phyloP scores from a whole-genome alignment of 2,329 filamentous ascomycete species.

The Emydomyces testavorans region DNA sequence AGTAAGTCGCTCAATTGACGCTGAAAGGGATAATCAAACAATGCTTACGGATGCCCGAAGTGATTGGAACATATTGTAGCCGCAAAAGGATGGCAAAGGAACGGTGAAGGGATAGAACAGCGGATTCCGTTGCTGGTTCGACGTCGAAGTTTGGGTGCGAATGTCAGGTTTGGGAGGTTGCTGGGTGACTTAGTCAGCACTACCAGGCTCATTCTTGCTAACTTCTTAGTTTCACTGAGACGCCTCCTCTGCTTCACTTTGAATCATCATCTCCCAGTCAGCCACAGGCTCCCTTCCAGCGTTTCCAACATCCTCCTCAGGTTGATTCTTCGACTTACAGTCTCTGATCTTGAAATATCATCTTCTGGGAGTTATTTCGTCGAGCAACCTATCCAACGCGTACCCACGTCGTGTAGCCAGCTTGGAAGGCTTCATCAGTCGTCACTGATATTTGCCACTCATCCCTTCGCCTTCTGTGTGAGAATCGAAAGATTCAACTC shows the following conservation, averaged over 20 bases:
- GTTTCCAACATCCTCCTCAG: conserved; percentile 2
- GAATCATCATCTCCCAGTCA: background rate
- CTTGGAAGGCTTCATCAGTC: background rate
- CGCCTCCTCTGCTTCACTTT: background rate
- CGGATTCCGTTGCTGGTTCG: conserved; percentile 6
- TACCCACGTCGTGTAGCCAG: background rate
- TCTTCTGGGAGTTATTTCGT: background rate
- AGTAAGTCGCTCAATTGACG: conserved; percentile 18
- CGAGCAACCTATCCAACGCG: background rate
- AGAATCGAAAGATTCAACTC: background rate
- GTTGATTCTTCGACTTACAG: background rate
- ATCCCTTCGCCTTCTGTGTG: no score
- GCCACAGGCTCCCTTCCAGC: conserved; percentile 10
- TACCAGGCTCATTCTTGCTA: no score
- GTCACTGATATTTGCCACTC: conserved; percentile 8
- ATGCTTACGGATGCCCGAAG: conserved; percentile 16
- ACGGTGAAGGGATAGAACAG: conserved; percentile 7
- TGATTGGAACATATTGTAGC: conserved; percentile 17
- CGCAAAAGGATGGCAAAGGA: conserved; percentile 5
- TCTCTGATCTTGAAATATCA: background rate
- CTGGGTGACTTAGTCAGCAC: conserved; percentile 1
- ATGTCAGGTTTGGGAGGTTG: conserved; percentile 3
- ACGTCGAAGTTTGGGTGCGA: conserved; percentile 7
- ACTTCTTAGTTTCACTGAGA: no score
- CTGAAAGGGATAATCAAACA: conserved; percentile 1